Evolutionary conservation across 306 rosid genomes (phyloP).

Genomic region (Corylus avellana): DNA sequence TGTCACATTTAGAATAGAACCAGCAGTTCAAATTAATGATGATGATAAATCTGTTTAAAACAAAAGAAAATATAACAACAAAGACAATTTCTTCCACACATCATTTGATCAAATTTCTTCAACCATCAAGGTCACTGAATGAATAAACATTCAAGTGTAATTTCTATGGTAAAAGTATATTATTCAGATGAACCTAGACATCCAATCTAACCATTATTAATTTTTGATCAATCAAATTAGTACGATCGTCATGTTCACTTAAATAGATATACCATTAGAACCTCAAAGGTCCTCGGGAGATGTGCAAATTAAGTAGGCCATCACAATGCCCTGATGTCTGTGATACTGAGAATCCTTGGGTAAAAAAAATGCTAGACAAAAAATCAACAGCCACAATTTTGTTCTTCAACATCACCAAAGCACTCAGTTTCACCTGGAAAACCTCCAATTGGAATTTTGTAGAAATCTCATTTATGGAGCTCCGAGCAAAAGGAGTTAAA

Average conservation of each 20-base stretch:
- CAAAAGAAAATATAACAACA: not conserved
- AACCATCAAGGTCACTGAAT: not conserved
- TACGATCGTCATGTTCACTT: not conserved
- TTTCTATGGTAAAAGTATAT: not conserved
- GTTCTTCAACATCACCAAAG: not conserved
- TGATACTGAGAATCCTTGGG: not conserved
- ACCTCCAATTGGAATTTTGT: slow-evolving; percentile 65
- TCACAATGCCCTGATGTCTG: not conserved
- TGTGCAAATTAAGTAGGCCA: not conserved
- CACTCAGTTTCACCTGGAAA: slow-evolving; percentile 60
- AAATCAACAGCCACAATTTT: not conserved
- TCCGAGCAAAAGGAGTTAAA: slow-evolving; percentile 56
- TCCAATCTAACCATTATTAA: not conserved
- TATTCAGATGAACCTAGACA: not conserved
- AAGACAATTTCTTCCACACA: not conserved
- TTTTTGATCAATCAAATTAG: not conserved
- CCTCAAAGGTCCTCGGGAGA: not conserved
- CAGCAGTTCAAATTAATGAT: not conserved
- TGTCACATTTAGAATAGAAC: not conserved
- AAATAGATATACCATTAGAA: not conserved
- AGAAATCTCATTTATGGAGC: slow-evolving; percentile 44
- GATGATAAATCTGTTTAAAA: not conserved
- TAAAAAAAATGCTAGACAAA: not conserved
- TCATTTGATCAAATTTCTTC: not conserved
- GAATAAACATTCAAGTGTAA: not conserved